A percentile compares a stretch with the other conserved stretches of the same genome.
Evolutionary conservation across 2,329 filamentous ascomycete species (phyloP).

Genomic region (Penicillium concentricum): DNA sequence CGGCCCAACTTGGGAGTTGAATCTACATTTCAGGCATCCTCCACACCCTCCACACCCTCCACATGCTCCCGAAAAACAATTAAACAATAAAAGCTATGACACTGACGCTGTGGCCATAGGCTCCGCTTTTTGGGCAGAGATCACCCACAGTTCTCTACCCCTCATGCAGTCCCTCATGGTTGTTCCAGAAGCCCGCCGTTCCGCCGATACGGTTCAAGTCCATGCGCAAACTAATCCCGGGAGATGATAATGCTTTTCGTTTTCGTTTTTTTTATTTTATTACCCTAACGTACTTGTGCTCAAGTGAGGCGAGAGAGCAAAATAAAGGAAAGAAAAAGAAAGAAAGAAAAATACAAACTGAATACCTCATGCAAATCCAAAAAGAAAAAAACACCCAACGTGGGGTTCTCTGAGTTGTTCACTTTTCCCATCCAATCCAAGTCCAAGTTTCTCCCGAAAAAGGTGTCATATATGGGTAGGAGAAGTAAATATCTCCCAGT

Average conservation of each 20-base stretch:
- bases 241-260: slow-evolving; percentile 6
- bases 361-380: neutral
- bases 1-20: slow-evolving; percentile 9
- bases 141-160: slow-evolving; percentile 14
- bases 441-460: slow-evolving; percentile 16
- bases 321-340: neutral
- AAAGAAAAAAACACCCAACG: slow-evolving; percentile 10
- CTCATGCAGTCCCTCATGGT: slow-evolving; percentile 20
- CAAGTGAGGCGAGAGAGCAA: neutral
- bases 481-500: slow-evolving; percentile 17
- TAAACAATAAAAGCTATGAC: slow-evolving; percentile 5
- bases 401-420: slow-evolving; percentile 32
- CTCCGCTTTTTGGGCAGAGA: slow-evolving; percentile 25
- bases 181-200: slow-evolving; percentile 23
- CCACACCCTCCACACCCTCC: neutral
- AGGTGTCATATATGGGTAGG: slow-evolving; percentile 18
- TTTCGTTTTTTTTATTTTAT: slow-evolving; percentile 7
- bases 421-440: slow-evolving; percentile 20
- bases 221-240: slow-evolving; percentile 13
- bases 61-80: neutral
- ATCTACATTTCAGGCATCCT: slow-evolving; percentile 6
- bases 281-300: slow-evolving; percentile 4
- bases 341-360: neutral
- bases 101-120: slow-evolving; percentile 5
- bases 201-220: slow-evolving; percentile 18